Evolutionary conservation across 176 grass and related monocot species (phyloP), one percentile per base, ranked within the genome.

Genomic region (Olyra latifolia): DNA sequence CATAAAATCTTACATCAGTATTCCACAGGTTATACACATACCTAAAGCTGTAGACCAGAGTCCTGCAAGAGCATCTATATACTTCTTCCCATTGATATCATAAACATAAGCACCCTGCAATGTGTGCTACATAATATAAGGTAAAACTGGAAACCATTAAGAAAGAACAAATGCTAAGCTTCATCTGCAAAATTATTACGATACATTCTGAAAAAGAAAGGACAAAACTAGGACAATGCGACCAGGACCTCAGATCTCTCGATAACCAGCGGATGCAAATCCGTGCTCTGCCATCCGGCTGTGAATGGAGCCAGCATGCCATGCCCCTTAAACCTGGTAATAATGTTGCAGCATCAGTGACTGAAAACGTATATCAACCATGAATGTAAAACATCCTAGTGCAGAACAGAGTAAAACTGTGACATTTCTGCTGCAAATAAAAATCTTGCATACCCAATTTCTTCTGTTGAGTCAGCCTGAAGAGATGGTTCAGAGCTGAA

Each of bases 291-390:
- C 92, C 95, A 98, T 81, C 92, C 95, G 84, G 95, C 95, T 71
- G 95, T 98, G 75, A 98, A 98, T 46, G 95, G 95, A 67, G 95
- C 95, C 76, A 98, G 77, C 95, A 98, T 98, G 41, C 85, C 76
- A 68, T 98, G 95, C 9, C 92, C 95, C 77, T 93, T 98, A 80
- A 91, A 98, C 86, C 95, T 98, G 69, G 71, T 15, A 62, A 56
- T 35, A 39, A 73, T 6, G 35, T 43, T 40, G 62, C 75, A 67
- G 22, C 39, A 67, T 50, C 13, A 72, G 29, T 28, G 22, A 41
- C 24, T 25, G 44, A 43, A 83, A 47, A 23, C 67, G 30, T 8
- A 69, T 24, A 72, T 8, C 67, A 45, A 42, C 23, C 16, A 73
- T 73, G 22, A 1, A 13, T 82, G 32, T 0, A 79, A 23, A 23